phyloP scores from a whole-genome alignment of 139 green algal species.

The Micractinium sp. region DNA sequence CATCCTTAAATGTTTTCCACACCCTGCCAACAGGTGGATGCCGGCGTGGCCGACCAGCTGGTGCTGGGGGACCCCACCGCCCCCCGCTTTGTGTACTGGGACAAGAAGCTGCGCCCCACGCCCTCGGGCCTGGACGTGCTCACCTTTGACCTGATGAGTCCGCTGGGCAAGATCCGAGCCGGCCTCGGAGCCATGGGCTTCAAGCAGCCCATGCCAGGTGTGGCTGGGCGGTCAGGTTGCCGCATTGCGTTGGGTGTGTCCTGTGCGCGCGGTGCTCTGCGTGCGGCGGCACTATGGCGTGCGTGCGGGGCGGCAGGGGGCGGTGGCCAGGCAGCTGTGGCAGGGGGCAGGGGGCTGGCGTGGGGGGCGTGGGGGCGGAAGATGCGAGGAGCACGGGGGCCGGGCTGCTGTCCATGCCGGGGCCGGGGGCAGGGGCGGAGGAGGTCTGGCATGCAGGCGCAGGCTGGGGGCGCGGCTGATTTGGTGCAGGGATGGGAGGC shows the following conservation, averaged over 20 bases:
- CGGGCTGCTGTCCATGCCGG: too few relatives aligned
- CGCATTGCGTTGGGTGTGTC: neutral
- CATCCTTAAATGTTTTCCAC: neutral
- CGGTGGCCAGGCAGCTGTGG: neutral
- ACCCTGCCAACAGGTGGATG: slow-evolving; percentile 72
- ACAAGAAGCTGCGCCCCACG: slow-evolving; percentile 85
- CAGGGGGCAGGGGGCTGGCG: too few relatives aligned
- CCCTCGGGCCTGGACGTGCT: slow-evolving; percentile 86
- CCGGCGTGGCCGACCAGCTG: slow-evolving; percentile 84
- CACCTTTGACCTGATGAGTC: slow-evolving; percentile 93
- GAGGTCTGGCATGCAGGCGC: too few relatives aligned
- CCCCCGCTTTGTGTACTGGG: slow-evolving; percentile 96
- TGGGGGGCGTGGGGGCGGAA: too few relatives aligned
- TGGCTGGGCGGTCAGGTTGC: neutral
- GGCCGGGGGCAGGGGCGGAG: too few relatives aligned
- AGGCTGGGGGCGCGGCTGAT: too few relatives aligned
- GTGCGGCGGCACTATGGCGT: too few relatives aligned
- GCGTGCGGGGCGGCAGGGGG: too few relatives aligned
- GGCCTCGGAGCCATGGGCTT: slow-evolving; percentile 94
- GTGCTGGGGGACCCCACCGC: slow-evolving; percentile 94
- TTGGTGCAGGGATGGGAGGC: too few relatives aligned
- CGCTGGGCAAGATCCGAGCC: slow-evolving; percentile 94
- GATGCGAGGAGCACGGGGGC: too few relatives aligned
- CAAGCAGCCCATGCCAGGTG: slow-evolving; percentile 70
- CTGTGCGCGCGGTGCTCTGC: neutral